Evolutionary conservation across 2,329 filamentous ascomycete species (phyloP), one percentile per base, ranked within the genome.

Genomic region (Talaromyces funiculosus): DNA sequence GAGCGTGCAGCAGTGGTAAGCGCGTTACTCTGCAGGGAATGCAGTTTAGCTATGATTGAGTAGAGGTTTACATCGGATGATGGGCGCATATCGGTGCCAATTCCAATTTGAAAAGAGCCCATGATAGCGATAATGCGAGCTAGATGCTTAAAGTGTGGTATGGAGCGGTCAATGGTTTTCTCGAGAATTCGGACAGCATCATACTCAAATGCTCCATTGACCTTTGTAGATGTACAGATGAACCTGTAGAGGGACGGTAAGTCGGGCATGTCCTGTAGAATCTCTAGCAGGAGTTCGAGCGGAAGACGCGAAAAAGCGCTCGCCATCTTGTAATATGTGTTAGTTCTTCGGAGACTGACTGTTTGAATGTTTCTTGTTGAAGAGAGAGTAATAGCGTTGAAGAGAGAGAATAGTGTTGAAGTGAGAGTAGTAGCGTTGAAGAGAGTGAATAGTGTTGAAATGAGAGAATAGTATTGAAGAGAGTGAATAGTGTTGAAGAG

Each of bases 1-100:
- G 43, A 58, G 16, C 37, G 35, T 16, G 16, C 14, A 57, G 60
- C 45, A 20, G 18, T 53, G n/a, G 24, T 58, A 47, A 61, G 60
- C 47, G 54, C 38, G 7, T 47, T 38, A 8, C 47, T 16, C 35
- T 35, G 60, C 35, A 38, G 35, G 3, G 35, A 38, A 38, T 6
- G 35, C 4, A 38, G 2, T 4, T 38, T n/a, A n/a, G 16, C 16
- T 38, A n/a, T 3, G 14, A n/a, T n/a, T 4, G 35, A 38, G 4
- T 16, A 61, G 53, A 40, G n/a, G n/a, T 12, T 42, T 20, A 22
- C 4, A 18, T 42, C 18, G n/a, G 18, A 12, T 42, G 40, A 22
- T 42, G 40, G 18, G 20, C 37, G n/a, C 40, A 42, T 42, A 42
- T 3, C 9, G 18, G 40, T 20, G 40, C 40, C 40, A 12, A 42